Percentiles rank a stretch among this genome's conserved stretches.
phyloP scores from a whole-genome alignment of 306 rosid genomes.

The Lotus japonicus region DNA sequence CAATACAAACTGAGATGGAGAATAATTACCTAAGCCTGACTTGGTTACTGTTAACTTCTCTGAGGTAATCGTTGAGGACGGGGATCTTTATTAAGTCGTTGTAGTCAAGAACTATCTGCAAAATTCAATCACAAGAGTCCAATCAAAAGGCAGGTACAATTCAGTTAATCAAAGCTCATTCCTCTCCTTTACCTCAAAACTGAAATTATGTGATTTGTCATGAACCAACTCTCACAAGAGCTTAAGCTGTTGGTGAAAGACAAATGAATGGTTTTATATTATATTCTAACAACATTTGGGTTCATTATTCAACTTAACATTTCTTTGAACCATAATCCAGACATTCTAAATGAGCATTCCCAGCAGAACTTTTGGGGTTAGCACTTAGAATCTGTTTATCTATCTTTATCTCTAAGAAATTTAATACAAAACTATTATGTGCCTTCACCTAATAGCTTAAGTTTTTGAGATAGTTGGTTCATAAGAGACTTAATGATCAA shows the following conservation, averaged over 20 bases:
- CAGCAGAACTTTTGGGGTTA: not conserved
- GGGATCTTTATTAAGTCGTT: constrained; percentile 69
- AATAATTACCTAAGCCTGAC: constrained; percentile 47
- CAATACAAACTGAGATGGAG: not conserved
- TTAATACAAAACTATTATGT: not conserved
- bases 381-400: not conserved
- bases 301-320: too few species aligned
- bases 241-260: too few species aligned
- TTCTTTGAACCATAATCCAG: not conserved
- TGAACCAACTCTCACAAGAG: too few species aligned
- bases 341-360: not conserved
- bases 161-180: not conserved
- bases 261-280: too few species aligned
- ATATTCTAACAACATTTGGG: too few species aligned
- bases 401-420: not conserved
- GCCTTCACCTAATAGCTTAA: too few species aligned
- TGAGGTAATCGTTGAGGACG: constrained; percentile 31
- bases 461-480: too few species aligned
- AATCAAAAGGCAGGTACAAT: constrained; percentile 11
- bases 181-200: too few species aligned
- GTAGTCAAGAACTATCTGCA: constrained; percentile 70
- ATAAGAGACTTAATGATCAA: too few species aligned
- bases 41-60: constrained; percentile 9
- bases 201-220: too few species aligned
- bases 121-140: constrained; percentile 20